Evolutionary conservation across 306 rosid species (phyloP), one percentile per base, ranked within the genome.

Genomic region (Canavalia gladiata): DNA sequence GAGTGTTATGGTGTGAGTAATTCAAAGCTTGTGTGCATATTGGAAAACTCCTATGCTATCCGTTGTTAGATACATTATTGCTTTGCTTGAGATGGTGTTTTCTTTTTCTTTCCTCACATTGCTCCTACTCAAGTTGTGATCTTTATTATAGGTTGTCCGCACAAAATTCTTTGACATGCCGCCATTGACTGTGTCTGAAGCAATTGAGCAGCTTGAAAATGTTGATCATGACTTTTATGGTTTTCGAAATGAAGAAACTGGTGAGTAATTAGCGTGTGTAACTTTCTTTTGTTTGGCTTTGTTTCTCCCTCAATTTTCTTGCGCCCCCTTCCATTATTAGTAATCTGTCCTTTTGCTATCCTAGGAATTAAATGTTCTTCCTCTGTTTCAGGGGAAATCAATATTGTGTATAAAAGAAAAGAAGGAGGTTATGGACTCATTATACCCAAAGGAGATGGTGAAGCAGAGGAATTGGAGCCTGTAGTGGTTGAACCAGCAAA

Each of bases 141-240:
- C 55, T 83, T 43, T 55, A 58, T 80, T 76, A 28, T 85, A 94
- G 98, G 91, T 95, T 82, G 92, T 93, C 51, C 97, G 97, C 54
- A 95, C 92, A 56, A 93, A 95, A 65, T 90, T 91, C 91, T 91
- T 95, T 37, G 97, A 95, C 84, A 95, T 95, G 94, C 99, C 97
- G 2, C 99, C 99, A 8, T 87, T 95, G 89, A 93, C 99, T 2
- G 93, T 95, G 60, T 66, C 88, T 35, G 97, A 95, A 87, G 97
- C 99, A 74, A 86, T 91, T 63, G 92, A 95, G 73, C 99, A 95
- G 78, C 91, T 95, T 52, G 95, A 88, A 81, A 92, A 91, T 76
- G 83, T 95, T 85, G 90, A 91, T 85, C 99, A 95, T 62, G 97
- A 90, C 88, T 93, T 95, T 75, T 95, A 93, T 81, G 97, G 83